phyloP scores from a whole-genome alignment of 164 flowering plant genomes.

The Amborella trichopoda region DNA sequence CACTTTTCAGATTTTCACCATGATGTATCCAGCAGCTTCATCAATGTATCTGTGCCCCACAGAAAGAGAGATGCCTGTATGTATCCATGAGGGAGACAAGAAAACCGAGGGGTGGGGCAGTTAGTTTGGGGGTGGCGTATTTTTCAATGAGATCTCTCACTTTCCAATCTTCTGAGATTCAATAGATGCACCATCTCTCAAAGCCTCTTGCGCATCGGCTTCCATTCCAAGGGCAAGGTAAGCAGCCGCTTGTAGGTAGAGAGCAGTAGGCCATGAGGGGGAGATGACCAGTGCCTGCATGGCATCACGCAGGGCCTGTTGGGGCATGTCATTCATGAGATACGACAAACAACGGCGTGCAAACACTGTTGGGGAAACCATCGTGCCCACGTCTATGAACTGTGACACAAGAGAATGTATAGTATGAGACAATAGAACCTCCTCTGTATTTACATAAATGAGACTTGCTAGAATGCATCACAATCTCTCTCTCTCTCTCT shows the following conservation, averaged over 20 bases:
- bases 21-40: not conserved
- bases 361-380: slow-evolving; percentile 71
- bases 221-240: slow-evolving; percentile 75
- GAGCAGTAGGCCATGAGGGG: slow-evolving; percentile 73
- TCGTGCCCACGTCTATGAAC: slow-evolving; percentile 77
- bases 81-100: not conserved
- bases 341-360: slow-evolving; percentile 74
- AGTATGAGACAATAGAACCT: not conserved
- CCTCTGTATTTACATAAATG: no score
- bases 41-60: not conserved
- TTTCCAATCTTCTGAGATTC: slow-evolving; percentile 47
- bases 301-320: slow-evolving; percentile 74
- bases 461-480: no score
- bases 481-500: no score
- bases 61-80: not conserved
- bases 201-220: slow-evolving; percentile 29
- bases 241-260: slow-evolving; percentile 64
- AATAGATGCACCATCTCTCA: slow-evolving; percentile 19
- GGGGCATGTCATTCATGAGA: slow-evolving; percentile 60
- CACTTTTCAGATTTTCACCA: not conserved
- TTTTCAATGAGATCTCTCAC: not conserved
- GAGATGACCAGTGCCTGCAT: slow-evolving; percentile 66
- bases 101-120: not conserved
- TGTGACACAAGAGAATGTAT: slow-evolving; percentile 10
- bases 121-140: not conserved